A percentile compares a stretch with the other conserved stretches of the same genome.
Evolutionary conservation across 2,329 filamentous ascomycete species (phyloP).

Genomic region (Paradendryphiella salina): DNA sequence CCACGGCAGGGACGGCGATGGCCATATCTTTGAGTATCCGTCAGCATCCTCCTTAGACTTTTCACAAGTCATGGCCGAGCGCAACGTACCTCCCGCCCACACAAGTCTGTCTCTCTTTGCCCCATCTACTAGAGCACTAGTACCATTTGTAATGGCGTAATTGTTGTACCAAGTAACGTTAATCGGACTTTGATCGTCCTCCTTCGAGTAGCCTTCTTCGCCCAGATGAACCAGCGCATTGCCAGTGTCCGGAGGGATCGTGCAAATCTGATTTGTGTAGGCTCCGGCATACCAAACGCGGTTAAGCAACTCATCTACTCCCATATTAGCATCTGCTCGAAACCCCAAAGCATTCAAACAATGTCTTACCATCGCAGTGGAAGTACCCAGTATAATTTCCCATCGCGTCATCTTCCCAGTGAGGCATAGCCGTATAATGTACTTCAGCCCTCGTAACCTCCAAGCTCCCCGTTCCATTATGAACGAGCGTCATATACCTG

Average conservation of each 20-base stretch:
- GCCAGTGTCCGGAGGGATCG: slow-evolving; percentile 43
- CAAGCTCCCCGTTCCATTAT: slow-evolving; percentile 50
- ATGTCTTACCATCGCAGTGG: slow-evolving; percentile 44
- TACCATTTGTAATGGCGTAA: slow-evolving; percentile 48
- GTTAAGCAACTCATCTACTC: slow-evolving; percentile 49
- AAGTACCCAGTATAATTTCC: slow-evolving; percentile 50
- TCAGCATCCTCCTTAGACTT: neutral
- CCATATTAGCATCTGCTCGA: slow-evolving; percentile 1
- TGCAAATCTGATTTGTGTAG: slow-evolving; percentile 48
- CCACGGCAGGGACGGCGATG: slow-evolving; percentile 59
- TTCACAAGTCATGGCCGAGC: neutral
- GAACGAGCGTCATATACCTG: slow-evolving; percentile 52
- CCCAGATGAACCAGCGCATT: slow-evolving; percentile 44
- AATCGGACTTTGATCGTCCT: slow-evolving; percentile 32
- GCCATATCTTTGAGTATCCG: slow-evolving; percentile 54
- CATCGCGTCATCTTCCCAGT: slow-evolving; percentile 45
- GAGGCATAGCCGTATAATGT: slow-evolving; percentile 53
- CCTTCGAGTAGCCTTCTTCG: slow-evolving; percentile 24
- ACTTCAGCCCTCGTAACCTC: slow-evolving; percentile 45
- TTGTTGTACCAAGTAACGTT: slow-evolving; percentile 50
- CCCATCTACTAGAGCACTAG: slow-evolving; percentile 53
- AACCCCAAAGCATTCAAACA: neutral
- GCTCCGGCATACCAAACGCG: slow-evolving; percentile 52
- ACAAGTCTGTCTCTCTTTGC: slow-evolving; percentile 63
- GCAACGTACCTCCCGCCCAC: slow-evolving; percentile 56